Evolutionary conservation across 306 rosid species (phyloP).

Genomic region (peach (Prunus persica)): Prunus_persica_NCBIv2 NC_034010.1:15722001-15722500

Average conservation of each 20-base stretch:
- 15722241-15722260: background rate
- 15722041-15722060: background rate
- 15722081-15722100: background rate
- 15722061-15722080: background rate
- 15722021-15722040: background rate
- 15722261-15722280: conserved; percentile 46
- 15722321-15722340: conserved; percentile 80
- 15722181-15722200: background rate
- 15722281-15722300: conserved; percentile 45
- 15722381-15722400: background rate
- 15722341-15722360: conserved; percentile 54
- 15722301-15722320: conserved; percentile 81
- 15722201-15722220: background rate
- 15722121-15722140: background rate
- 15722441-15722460: conserved; percentile 28
- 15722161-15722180: background rate
- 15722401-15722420: background rate
- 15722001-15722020: background rate
- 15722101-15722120: background rate
- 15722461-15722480: conserved; percentile 88
- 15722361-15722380: background rate
- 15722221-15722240: background rate
- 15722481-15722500: conserved; percentile 80
- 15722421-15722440: background rate
- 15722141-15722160: too few species aligned